Base-by-base conservation (phyloP, 495 filamentous ascomycete genomes). In the Rhypophila decipiens region DNA sequence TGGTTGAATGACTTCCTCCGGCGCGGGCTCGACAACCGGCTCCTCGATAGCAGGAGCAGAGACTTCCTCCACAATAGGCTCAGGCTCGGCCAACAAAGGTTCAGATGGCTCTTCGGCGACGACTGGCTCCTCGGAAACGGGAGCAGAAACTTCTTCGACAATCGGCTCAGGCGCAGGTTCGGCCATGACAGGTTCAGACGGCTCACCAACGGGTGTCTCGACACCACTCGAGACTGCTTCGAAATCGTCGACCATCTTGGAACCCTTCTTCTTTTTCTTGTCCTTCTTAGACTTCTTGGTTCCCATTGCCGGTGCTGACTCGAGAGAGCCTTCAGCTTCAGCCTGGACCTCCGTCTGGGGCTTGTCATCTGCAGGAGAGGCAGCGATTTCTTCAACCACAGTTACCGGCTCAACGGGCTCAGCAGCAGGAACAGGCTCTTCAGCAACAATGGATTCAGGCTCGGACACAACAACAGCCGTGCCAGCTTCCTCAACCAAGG, bases 251-350 rank as follows among this genome's bases (percentile, higher is more conserved):
- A 31, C 13, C 23, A 31, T 13, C 27, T 56, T 50, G 13, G 56
- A 53, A 5, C 54, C 48, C 49, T 57, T 59, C 40, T 42, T 42
- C 13, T 24, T 48, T 33, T 60, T 59, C 38, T 63, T 60, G 29
- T 41, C 46, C 39, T 63, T 63, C 50, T 57, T 57, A 19, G 19
- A 22, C 44, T 56, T 61, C 47, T 58, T 63, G 31, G 33, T 42
- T 4, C n/a, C n/a, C n/a, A n/a, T n/a, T n/a, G n/a, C n/a, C n/a
- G 55, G 55, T n/a, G 24, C 21, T 4, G 39, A 44, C 33, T 22
- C 36, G 22, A 35, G 18, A 20, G 50, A 34, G 5, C 46, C 42
- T 13, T 31, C 27, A 31, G 27, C 7, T 31, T 7, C 27, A 31
- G 27, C 7, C 27, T 31, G 7, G 7, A 31, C 27, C 7, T 7